A percentile compares a stretch with the other conserved stretches of the same genome.
Evolutionary conservation across 495 filamentous ascomycete species (phyloP).

Genomic region (Penicillium ucsense): DNA sequence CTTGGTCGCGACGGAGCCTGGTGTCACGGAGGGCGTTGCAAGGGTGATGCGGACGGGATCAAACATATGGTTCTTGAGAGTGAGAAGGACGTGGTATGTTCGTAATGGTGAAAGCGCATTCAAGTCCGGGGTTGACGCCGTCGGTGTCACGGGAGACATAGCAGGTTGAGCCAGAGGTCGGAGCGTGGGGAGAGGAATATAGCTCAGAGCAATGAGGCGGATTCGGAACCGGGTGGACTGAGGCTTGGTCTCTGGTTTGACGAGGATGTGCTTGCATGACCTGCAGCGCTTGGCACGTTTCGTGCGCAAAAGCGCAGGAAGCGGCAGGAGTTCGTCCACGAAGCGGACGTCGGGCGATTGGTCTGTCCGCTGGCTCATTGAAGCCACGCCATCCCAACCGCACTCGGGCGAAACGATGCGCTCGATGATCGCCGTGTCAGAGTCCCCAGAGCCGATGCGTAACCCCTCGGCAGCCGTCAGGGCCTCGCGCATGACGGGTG

Average conservation of each 20-base stretch:
- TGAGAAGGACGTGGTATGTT: constrained; percentile 75
- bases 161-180: constrained; percentile 46
- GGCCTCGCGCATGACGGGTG: constrained; percentile 70
- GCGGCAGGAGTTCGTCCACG: constrained; percentile 60
- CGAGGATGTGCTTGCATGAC: constrained; percentile 87
- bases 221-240: constrained; percentile 80
- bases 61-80: constrained; percentile 88
- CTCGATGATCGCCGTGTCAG: constrained; percentile 37
- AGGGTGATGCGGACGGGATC: constrained; percentile 79
- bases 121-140: constrained; percentile 27
- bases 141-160: constrained; percentile 12
- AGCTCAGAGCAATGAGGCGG: constrained; percentile 76
- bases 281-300: constrained; percentile 90
- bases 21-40: constrained; percentile 72
- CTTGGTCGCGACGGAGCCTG: constrained; percentile 63
- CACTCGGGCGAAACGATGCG: constrained; percentile 34
- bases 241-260: constrained; percentile 87
- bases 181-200: constrained; percentile 72
- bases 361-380: constrained; percentile 39
- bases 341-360: constrained; percentile 46
- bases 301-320: constrained; percentile 71
- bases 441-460: constrained; percentile 38
- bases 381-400: constrained; percentile 46
- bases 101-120: constrained; percentile 51
- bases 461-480: constrained; percentile 59